Base-by-base conservation (phyloP, 2,329 filamentous ascomycete genomes). In the Malbranchea zuffiana region DNA sequence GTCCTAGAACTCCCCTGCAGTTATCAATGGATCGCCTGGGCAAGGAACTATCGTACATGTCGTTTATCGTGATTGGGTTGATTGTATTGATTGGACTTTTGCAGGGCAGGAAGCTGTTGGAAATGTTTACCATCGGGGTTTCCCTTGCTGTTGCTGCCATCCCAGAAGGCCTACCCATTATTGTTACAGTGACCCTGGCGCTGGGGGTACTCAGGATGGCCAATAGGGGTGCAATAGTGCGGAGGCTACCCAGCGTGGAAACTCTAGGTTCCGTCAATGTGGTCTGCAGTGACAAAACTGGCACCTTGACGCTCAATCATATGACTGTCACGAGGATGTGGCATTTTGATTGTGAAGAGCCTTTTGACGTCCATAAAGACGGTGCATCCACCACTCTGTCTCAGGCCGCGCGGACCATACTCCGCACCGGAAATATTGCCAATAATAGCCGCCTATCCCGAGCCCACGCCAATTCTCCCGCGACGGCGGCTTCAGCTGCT, bases 211-310 rank as follows among this genome's bases (percentile, higher is more conserved):
- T 98, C 52, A 79, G 90, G 40, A 98, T 98, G 90, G 92, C 90
- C 43, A 85, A 79, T 53, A 78, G 88, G 50, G 84, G 93, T 56
- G 90, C 90, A 6, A 98, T 98, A 56, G 88, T 98, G 42, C 81
- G 90, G 48, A 80, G 83, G 54, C 80, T 98, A 62, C 92, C 92
- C 15, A 96, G 90, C 59, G 92, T 98, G 6, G 90, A 98, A 59
- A 98, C 90, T 0, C 66, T 98, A 4, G 92, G 92, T 6, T 95
- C 87, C n/a, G 90, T 98, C 41, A 98, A 96, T 52, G 87, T 98
- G n/a, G 85, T 98, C 5, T 98, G 92, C 65, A 95, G 86, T 48
- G 90, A 98, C 67, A 98, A 98, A 65, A 98, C 90, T 28, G 85
- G 88, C 20, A 98, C 90, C 1, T 66, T 98, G 43, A 98, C 90